phyloP scores from a whole-genome alignment of 495 filamentous ascomycete species.

The Aspergillus steynii region DNA sequence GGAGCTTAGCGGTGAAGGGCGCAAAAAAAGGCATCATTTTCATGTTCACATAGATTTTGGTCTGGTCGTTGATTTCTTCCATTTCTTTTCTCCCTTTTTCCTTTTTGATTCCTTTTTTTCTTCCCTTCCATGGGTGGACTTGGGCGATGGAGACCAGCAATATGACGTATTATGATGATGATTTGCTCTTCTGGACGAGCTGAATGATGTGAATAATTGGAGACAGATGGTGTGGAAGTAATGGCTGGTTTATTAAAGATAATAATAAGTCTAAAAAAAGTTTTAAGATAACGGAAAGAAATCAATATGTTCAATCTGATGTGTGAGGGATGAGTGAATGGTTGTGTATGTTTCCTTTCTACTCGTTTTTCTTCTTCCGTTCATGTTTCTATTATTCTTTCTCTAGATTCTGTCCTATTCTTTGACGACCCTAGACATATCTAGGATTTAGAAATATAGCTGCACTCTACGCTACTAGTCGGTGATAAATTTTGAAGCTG shows the following conservation, averaged over 20 bases:
- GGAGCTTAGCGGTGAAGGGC: constrained; percentile 30
- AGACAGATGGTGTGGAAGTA: background rate
- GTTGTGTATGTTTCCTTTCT: too few relatives aligned
- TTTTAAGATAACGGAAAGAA: too few relatives aligned
- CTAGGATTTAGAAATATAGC: too few relatives aligned
- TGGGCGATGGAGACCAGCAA: background rate
- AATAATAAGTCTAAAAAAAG: too few relatives aligned
- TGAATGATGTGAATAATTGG: background rate
- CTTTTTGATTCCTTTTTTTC: background rate
- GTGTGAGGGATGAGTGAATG: too few relatives aligned
- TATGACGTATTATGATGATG: background rate
- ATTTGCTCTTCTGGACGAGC: background rate
- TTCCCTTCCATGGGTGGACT: background rate
- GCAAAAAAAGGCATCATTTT: constrained; percentile 10
- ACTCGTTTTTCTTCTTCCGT: too few relatives aligned
- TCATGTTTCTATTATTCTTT: too few relatives aligned
- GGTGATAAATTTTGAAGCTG: too few relatives aligned
- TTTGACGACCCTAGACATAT: too few relatives aligned
- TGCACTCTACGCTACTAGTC: too few relatives aligned
- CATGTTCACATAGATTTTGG: constrained; percentile 7
- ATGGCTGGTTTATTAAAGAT: background rate
- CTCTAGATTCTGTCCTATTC: too few relatives aligned
- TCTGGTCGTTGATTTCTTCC: background rate
- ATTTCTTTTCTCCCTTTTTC: background rate
- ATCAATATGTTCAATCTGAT: too few relatives aligned